A percentile compares a stretch with the other conserved stretches of the same genome.
Evolutionary conservation across 805 yeast species (phyloP).

Genomic region (Torulaspora indica): DNA sequence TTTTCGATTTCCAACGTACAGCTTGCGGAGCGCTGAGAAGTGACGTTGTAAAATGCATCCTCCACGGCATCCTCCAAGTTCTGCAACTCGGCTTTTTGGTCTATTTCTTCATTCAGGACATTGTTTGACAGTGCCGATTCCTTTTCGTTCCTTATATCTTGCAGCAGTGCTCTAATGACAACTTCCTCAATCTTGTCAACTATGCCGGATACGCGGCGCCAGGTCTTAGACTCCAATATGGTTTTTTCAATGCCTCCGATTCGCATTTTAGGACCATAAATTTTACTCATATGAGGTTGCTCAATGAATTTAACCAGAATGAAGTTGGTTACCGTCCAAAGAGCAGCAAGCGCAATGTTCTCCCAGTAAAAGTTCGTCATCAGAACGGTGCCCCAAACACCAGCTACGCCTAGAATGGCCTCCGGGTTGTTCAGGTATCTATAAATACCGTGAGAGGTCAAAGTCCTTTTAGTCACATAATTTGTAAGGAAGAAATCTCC

Average conservation of each 20-base stretch:
- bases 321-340: conserved; percentile 65
- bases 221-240: conserved; percentile 35
- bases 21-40: conserved; percentile 23
- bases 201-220: conserved; percentile 35
- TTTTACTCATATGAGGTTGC: conserved; percentile 68
- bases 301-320: conserved; percentile 69
- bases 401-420: conserved; percentile 70
- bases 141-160: conserved; percentile 41
- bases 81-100: conserved; percentile 5
- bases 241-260: conserved; percentile 49
- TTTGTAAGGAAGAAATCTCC: conserved; percentile 76
- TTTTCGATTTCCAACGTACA: conserved; percentile 32
- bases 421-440: conserved; percentile 81
- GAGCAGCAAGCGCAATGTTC: conserved; percentile 48
- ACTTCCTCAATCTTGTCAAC: conserved; percentile 41
- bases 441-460: conserved; percentile 76
- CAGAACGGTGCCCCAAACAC: conserved; percentile 67
- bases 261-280: conserved; percentile 64
- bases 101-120: neutral
- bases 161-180: conserved; percentile 28
- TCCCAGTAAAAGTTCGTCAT: conserved; percentile 50
- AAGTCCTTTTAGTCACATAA: conserved; percentile 42
- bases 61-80: conserved; percentile 24
- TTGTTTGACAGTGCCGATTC: conserved; percentile 18
- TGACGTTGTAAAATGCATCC: conserved; percentile 19